Conservation (phyloP, 2,329 filamentous ascomycete species). For the Diaporthe ampelina region DNA sequence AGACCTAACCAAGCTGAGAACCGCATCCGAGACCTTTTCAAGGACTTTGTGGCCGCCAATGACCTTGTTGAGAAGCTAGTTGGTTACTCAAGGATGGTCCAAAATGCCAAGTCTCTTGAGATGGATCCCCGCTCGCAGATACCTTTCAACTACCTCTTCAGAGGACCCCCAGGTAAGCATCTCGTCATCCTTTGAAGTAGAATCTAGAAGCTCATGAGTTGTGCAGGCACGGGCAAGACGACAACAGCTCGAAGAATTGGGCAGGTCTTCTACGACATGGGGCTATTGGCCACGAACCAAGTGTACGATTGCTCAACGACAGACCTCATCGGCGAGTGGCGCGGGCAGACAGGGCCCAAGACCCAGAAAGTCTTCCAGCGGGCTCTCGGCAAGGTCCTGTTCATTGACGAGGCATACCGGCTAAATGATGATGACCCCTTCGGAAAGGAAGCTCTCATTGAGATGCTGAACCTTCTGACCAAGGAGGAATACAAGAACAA, state of each 20-base stretch:
- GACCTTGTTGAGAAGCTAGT: slow-evolving; percentile 66
- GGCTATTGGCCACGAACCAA: slow-evolving; percentile 70
- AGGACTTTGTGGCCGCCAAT: slow-evolving; percentile 71
- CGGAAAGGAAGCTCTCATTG: slow-evolving; percentile 68
- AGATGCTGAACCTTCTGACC: slow-evolving; percentile 65
- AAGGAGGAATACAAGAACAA: slow-evolving; percentile 71
- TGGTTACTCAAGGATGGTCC: slow-evolving; percentile 66
- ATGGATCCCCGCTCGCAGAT: slow-evolving; percentile 70
- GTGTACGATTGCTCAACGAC: slow-evolving; percentile 77
- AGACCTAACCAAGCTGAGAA: slow-evolving; percentile 61
- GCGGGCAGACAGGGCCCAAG: slow-evolving; percentile 79
- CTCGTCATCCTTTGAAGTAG: no score
- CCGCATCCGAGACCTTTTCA: slow-evolving; percentile 68
- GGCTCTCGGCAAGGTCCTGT: slow-evolving; percentile 74
- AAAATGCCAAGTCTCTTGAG: slow-evolving; percentile 62
- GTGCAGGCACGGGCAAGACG: slow-evolving; percentile 70
- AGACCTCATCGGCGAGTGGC: slow-evolving; percentile 76
- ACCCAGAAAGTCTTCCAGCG: slow-evolving; percentile 71
- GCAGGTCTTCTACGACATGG: slow-evolving; percentile 74
- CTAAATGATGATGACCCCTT: slow-evolving; percentile 67
- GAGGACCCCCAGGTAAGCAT: slow-evolving; percentile 67
- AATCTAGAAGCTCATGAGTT: neutral
- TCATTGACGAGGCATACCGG: slow-evolving; percentile 81
- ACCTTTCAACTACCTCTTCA: slow-evolving; percentile 78
- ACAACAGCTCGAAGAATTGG: slow-evolving; percentile 80